Conservation (phyloP, 352 stramenopile species). For the Aphanomyces invadans region DNA sequence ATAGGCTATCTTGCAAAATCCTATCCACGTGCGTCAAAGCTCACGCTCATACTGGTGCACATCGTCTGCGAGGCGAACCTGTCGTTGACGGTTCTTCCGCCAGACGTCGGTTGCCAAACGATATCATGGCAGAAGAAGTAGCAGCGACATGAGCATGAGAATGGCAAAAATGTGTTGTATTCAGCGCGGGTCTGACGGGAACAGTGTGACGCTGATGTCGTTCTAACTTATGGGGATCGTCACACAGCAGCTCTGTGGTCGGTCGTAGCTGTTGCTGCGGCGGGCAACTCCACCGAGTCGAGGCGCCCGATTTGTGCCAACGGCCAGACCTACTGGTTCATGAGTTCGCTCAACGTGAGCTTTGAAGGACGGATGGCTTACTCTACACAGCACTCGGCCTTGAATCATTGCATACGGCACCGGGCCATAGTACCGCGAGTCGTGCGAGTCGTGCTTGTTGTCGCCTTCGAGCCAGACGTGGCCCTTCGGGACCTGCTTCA, state of each 20-base stretch:
- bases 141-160: no score
- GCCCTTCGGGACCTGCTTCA: constrained; percentile 61
- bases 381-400: constrained; percentile 79
- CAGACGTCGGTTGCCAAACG: no score
- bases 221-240: no score
- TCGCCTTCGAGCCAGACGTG: constrained; percentile 97
- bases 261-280: background rate
- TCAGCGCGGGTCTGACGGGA: no score
- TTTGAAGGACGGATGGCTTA: constrained; percentile 39
- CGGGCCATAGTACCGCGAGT: constrained; percentile 93
- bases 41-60: no score
- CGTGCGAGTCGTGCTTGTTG: constrained; percentile 93
- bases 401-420: constrained; percentile 88
- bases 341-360: constrained; percentile 1
- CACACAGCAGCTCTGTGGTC: background rate
- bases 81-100: no score
- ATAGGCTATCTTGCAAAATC: no score
- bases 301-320: constrained; percentile 57
- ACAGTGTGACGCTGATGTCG: no score
- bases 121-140: no score
- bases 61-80: no score
- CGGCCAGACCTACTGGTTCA: constrained; percentile 60
- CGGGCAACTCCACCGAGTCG: constrained; percentile 26
- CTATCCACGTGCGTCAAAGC: no score
- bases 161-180: no score